phyloP scores from a whole-genome alignment of 2,329 filamentous ascomycete genomes.

The Chrysoporthe puriensis region DNA sequence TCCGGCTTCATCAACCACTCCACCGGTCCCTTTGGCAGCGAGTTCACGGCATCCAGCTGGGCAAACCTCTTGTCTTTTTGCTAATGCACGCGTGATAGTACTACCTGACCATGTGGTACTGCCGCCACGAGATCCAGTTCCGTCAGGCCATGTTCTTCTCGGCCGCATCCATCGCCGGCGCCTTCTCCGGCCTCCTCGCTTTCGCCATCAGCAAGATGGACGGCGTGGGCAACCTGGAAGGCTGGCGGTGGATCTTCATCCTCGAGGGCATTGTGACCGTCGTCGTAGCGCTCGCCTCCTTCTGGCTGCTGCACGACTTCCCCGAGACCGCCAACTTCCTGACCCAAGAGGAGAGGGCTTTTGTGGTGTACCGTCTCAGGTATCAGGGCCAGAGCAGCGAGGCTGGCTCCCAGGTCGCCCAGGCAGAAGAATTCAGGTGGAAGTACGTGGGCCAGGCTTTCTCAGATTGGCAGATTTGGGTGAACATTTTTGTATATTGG shows the following conservation, averaged over 20 bases:
- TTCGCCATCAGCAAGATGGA: slow-evolving; percentile 51
- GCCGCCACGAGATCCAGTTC: slow-evolving; percentile 57
- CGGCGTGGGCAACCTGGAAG: slow-evolving; percentile 45
- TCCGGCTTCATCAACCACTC: too few species aligned
- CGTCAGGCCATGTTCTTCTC: slow-evolving; percentile 78
- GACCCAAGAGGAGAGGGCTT: slow-evolving; percentile 68
- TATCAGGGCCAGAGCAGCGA: slow-evolving; percentile 55
- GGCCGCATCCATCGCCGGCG: slow-evolving; percentile 77
- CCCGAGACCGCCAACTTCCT: slow-evolving; percentile 79
- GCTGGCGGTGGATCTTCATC: slow-evolving; percentile 61
- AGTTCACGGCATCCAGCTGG: too few species aligned
- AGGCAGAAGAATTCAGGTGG: slow-evolving; percentile 77
- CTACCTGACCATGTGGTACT: slow-evolving; percentile 63
- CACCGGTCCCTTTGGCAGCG: too few species aligned
- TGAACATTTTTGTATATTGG: slow-evolving; percentile 65
- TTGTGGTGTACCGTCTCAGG: slow-evolving; percentile 72
- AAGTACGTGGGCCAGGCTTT: slow-evolving; percentile 73
- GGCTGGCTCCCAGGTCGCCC: slow-evolving; percentile 47
- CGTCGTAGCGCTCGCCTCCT: slow-evolving; percentile 63
- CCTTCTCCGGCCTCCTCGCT: slow-evolving; percentile 67
- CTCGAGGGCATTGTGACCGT: slow-evolving; percentile 42
- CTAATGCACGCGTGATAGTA: slow-evolving; percentile 38
- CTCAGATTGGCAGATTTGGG: slow-evolving; percentile 79
- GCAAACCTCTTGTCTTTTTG: too few species aligned
- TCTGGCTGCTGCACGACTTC: slow-evolving; percentile 78